phyloP scores from a whole-genome alignment of 306 rosid species.

The Begonia loranthoides region DNA sequence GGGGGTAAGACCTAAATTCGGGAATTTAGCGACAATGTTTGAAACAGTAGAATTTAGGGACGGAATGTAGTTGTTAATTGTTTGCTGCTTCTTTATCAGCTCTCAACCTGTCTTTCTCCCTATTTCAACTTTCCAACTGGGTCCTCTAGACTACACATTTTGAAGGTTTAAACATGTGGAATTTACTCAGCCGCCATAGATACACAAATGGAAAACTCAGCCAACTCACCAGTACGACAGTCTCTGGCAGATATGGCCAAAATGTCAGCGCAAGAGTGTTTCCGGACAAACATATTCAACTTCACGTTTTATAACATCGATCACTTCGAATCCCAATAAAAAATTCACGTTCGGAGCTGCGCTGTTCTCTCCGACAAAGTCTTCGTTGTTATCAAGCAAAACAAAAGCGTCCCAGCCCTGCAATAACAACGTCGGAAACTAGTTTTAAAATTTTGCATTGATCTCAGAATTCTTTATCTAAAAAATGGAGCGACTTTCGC shows the following conservation, averaged over 20 bases:
- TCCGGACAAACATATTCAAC: conserved; percentile 55
- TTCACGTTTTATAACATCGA: conserved; percentile 58
- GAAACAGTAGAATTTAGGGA: conserved; percentile 68
- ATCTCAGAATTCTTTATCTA: background rate
- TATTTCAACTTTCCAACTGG: conserved; percentile 59
- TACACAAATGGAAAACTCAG: too few species aligned
- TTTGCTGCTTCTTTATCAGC: conserved; percentile 58
- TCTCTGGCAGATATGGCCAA: conserved; percentile 73
- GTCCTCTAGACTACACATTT: conserved; percentile 64
- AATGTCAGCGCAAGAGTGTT: conserved; percentile 81
- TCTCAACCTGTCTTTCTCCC: conserved; percentile 56
- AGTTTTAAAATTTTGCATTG: too few species aligned
- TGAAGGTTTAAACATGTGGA: background rate
- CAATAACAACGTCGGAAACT: background rate
- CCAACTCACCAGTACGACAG: conserved; percentile 43
- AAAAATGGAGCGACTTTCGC: conserved; percentile 33
- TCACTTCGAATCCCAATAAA: conserved; percentile 71
- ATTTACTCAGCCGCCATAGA: background rate
- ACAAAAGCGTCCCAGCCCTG: conserved; percentile 91
- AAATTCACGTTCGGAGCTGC: conserved; percentile 77
- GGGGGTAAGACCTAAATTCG: conserved; percentile 47
- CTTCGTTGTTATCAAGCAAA: conserved; percentile 45
- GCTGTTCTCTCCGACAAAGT: conserved; percentile 67
- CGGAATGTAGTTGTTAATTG: conserved; percentile 61
- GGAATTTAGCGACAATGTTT: conserved; percentile 39